A percentile compares a stretch with the other conserved stretches of the same genome.
phyloP scores from a whole-genome alignment of 176 grass and related monocot genomes.

The Oropetium thomaeum region DNA sequence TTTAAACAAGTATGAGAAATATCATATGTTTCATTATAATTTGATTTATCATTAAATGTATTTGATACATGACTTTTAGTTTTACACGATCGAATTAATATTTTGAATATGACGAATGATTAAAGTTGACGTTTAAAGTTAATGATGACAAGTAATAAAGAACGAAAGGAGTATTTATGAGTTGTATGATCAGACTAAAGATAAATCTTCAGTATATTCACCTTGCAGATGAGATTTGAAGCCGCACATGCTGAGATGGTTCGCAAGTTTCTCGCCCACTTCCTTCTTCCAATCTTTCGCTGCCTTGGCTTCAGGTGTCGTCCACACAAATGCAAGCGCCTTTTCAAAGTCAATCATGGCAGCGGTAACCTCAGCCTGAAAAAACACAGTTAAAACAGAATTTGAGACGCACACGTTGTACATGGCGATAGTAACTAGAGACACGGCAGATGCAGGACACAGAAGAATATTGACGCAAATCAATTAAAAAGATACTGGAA shows the following conservation, averaged over 20 bases:
- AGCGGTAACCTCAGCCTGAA: constrained; percentile 61
- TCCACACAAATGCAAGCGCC: constrained; percentile 49
- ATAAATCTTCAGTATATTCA: background rate
- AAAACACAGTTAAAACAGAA: background rate
- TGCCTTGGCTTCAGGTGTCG: constrained; percentile 46
- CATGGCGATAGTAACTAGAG: background rate
- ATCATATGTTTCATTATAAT: too few species aligned
- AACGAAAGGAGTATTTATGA: too few species aligned
- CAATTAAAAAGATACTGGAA: too few species aligned
- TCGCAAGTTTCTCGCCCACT: constrained; percentile 62
- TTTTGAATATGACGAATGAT: too few species aligned
- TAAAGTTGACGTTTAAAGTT: too few species aligned
- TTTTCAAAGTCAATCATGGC: constrained; percentile 64
- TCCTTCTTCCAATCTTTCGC: constrained; percentile 61
- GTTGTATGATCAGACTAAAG: background rate
- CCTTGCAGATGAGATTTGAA: constrained; percentile 64
- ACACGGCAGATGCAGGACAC: background rate
- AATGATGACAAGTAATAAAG: too few species aligned
- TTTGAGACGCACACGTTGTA: background rate
- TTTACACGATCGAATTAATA: too few species aligned
- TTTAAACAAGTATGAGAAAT: too few species aligned
- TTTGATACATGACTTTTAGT: too few species aligned
- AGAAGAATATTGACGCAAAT: background rate
- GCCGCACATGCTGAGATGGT: constrained; percentile 69
- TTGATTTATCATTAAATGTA: too few species aligned